Percentiles rank a stretch among this genome's conserved stretches.
These are phyloP conservation scores for Metschnikowia noctiluminum DNA, from an alignment of 805 yeast species.

Conservation along the genomic window DNA sequence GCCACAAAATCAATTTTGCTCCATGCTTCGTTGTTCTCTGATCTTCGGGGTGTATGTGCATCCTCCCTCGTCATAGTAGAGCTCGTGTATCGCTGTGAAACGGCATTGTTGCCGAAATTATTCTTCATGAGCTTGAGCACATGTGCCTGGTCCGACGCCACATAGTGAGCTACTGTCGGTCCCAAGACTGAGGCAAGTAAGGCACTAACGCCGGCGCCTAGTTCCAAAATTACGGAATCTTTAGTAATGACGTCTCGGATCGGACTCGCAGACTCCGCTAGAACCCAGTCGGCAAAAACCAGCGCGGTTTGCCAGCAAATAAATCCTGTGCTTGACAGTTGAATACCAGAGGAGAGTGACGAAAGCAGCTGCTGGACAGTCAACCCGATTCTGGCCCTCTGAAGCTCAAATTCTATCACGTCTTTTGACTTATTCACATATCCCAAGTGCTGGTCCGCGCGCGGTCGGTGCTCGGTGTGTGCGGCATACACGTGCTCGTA, in stretches of 20 bases:
- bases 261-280: constrained; percentile 27
- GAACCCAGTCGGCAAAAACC: constrained; percentile 51
- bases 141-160: constrained; percentile 60
- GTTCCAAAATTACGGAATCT: constrained; percentile 42
- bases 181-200: constrained; percentile 41
- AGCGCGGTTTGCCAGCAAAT: constrained; percentile 57
- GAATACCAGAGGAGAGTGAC: constrained; percentile 29
- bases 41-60: not conserved
- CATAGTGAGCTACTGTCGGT: constrained; percentile 31
- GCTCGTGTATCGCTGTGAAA: constrained; percentile 10
- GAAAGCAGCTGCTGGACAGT: constrained; percentile 33
- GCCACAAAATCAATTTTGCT: constrained; percentile 44
- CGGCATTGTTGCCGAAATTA: constrained; percentile 44
- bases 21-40: not conserved
- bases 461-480: constrained; percentile 27
- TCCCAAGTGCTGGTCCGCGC: constrained; percentile 31
- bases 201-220: constrained; percentile 64
- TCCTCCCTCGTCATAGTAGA: constrained; percentile 6
- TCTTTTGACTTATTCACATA: constrained; percentile 30
- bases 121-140: constrained; percentile 46
- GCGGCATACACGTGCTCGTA: constrained; percentile 33
- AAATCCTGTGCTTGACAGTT: constrained; percentile 56
- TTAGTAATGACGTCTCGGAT: constrained; percentile 14
- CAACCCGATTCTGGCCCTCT: constrained; percentile 23
- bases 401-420: constrained; percentile 21